These are phyloP conservation scores for Nakazawaea siamensis DNA, from an alignment of 805 yeast species.

Conservation along the genomic window DNA sequence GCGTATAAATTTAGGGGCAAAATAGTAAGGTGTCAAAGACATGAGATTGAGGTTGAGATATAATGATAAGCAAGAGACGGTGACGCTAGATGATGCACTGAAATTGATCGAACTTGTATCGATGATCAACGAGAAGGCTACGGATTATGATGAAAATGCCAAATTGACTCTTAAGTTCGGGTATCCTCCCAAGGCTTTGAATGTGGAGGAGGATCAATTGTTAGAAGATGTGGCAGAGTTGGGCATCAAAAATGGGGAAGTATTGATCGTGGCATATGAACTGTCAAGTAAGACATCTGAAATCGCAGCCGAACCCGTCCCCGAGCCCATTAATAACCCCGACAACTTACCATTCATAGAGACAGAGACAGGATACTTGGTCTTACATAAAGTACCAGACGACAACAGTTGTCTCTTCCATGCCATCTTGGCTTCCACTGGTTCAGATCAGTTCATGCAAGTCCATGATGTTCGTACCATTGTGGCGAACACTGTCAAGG, in stretches of 20 bases:
- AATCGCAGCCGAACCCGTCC: constrained; percentile 3
- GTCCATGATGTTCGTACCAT: constrained; percentile 39
- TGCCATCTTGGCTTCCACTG: constrained; percentile 43
- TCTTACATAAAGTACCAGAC: constrained; percentile 56
- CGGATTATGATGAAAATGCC: constrained; percentile 4
- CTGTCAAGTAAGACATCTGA: constrained; percentile 7
- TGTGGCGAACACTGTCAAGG: constrained; percentile 37
- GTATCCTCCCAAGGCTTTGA: constrained; percentile 50
- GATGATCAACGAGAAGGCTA: constrained; percentile 2
- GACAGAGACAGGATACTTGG: constrained; percentile 24
- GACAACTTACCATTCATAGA: constrained; percentile 11
- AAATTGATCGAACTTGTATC: constrained; percentile 3
- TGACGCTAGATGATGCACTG: background rate
- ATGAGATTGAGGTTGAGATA: background rate
- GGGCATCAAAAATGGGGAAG: constrained; percentile 55
- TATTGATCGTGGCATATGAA: constrained; percentile 30
- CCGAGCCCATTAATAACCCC: constrained; percentile 10
- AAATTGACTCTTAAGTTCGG: constrained; percentile 35
- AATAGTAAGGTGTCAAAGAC: background rate
- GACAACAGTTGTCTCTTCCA: constrained; percentile 76
- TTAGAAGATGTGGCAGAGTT: constrained; percentile 23
- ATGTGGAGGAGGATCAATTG: constrained; percentile 19
- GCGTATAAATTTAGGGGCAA: background rate
- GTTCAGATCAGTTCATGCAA: constrained; percentile 20
- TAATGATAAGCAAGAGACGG: background rate